Base-by-base conservation (phyloP, 2,329 filamentous ascomycete species). In the Helotiales sp. region DNA sequence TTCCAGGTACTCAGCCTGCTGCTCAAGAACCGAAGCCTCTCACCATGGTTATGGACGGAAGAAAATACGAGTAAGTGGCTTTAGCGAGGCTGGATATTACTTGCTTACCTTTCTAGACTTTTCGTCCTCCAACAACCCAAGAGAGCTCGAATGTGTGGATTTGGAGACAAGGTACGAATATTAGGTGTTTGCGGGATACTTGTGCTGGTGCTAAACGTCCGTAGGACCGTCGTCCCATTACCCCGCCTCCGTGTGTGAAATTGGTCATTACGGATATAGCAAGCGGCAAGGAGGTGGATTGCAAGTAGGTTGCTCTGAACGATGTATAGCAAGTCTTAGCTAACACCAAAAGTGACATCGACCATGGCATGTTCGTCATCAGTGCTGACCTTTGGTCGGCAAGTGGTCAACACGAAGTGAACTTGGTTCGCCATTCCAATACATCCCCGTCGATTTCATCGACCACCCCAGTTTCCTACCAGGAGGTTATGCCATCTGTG, bases 81-180 rank as follows among this genome's bases (percentile, higher is more conserved):
- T 26, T 15, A 10, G 10, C 8, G 37, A 8, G 37, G 20, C 15
- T 50, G 28, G 17, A 34, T 15, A 37, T 52, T 32, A 34, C 17
- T 45, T 64, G 45, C 70, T 74, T 61, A 75, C 49, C 17, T 17
- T n/a, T 30, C n/a, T 83, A 91, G 89, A 69, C 85, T 97, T 60
- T 84, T 90, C 72, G 93, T 97, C 68, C 89, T 92, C 72, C 96
- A 99, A 82, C 93, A 98, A 79, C 96, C 96, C 60, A 86, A 93
- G 75, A 89, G 96, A 75, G 96, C 96, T 72, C 92, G 96, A 69
- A 98, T 98, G 96, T 99, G 96, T 82, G 96, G 96, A 7, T 99
- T 98, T 81, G 96, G 96, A 70, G 96, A 99, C 83, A 99, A 98
- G 86, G 93, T 96, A 81, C 65, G 68, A 24, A 17, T 15, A 47